phyloP scores from a whole-genome alignment of 305 asterid species.

The Salvia sclarea region DNA sequence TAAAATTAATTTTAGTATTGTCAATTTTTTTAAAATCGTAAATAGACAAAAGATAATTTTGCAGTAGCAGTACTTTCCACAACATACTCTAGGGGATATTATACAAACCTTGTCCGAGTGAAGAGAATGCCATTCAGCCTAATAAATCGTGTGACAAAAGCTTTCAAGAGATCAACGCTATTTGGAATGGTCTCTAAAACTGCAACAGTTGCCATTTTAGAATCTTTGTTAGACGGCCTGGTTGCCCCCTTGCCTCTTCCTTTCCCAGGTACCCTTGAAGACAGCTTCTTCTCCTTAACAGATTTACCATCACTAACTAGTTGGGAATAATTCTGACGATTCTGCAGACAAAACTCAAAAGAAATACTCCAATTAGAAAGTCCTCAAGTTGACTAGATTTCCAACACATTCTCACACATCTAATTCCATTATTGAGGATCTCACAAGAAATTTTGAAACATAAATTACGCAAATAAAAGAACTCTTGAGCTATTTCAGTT shows the following conservation, averaged over 20 bases:
- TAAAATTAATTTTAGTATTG: background rate
- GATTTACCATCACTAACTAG: conserved; percentile 33
- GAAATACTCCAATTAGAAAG: background rate
- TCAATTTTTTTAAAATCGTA: background rate
- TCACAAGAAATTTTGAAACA: background rate
- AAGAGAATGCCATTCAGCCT: conserved; percentile 86
- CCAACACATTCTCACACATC: background rate
- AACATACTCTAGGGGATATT: background rate
- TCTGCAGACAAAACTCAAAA: conserved; percentile 52
- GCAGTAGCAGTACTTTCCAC: conserved; percentile 6
- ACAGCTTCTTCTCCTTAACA: conserved; percentile 32
- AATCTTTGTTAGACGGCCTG: conserved; percentile 47
- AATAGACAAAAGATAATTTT: conserved; percentile 25
- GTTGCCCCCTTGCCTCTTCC: conserved; percentile 56
- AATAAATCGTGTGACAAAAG: conserved; percentile 62
- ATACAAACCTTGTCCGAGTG: conserved; percentile 78
- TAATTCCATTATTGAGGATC: background rate
- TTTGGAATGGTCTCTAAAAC: conserved; percentile 47
- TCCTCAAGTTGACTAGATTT: background rate
- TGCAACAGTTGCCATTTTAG: conserved; percentile 39
- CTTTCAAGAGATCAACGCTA: conserved; percentile 46
- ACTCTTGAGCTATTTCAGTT: background rate
- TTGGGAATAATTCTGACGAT: conserved; percentile 67
- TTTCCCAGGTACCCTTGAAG: conserved; percentile 39
- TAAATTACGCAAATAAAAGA: background rate